phyloP scores from a whole-genome alignment of 2,329 filamentous ascomycete genomes.

The Elsinoe fawcettii region DNA sequence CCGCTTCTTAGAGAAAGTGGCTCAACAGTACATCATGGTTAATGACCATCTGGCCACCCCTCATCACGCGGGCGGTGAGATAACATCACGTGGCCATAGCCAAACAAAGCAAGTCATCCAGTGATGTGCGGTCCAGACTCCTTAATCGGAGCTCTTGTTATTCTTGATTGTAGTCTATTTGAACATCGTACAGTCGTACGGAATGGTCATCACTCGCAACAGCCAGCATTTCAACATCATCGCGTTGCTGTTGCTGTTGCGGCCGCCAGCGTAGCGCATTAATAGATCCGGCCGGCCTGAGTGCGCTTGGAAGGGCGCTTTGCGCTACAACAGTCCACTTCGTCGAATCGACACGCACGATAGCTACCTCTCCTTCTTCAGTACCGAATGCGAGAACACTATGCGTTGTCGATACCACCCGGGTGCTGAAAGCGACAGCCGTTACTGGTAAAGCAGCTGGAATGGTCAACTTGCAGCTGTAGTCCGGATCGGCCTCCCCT shows the following conservation, averaged over 20 bases:
- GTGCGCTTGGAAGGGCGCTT: constrained; percentile 14
- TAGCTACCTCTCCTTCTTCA: constrained; percentile 24
- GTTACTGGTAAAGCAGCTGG: constrained; percentile 27
- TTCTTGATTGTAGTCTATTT: background rate
- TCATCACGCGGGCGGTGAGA: background rate
- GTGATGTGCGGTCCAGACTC: background rate
- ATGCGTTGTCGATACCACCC: background rate
- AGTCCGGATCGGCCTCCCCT: background rate
- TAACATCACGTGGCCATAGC: constrained; percentile 2
- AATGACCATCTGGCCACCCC: background rate
- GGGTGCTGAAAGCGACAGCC: constrained; percentile 26
- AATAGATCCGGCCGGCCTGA: constrained; percentile 23
- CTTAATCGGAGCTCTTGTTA: background rate
- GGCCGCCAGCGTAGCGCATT: constrained; percentile 29
- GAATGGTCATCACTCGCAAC: constrained; percentile 34
- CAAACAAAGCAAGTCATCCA: background rate
- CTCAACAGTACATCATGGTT: background rate
- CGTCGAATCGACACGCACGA: constrained; percentile 16
- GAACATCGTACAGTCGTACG: constrained; percentile 25
- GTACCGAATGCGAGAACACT: constrained; percentile 24
- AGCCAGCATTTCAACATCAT: constrained; percentile 25
- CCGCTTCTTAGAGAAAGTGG: background rate
- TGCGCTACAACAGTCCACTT: constrained; percentile 12
- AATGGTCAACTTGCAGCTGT: constrained; percentile 22
- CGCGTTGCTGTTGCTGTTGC: background rate